Evolutionary conservation across 176 grass and related monocot genomes (phyloP).

Genomic region (Rhynchospora breviuscula): DNA sequence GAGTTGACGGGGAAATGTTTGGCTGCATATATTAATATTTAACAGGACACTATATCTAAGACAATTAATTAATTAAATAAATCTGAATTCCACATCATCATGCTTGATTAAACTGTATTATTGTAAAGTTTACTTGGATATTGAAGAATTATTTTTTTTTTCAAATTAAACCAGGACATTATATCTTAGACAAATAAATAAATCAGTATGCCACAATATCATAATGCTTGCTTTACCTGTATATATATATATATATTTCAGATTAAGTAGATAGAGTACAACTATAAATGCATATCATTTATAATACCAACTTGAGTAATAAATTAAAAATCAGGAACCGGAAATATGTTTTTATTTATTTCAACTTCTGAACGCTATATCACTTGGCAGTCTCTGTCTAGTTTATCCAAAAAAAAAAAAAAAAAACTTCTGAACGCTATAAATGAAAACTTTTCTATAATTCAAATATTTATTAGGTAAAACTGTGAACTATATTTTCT

Average conservation of each 20-base stretch:
- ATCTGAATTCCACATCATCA: neutral
- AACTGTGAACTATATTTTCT: neutral
- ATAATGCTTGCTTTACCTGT: too few species aligned
- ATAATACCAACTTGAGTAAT: neutral
- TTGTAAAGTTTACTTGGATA: neutral
- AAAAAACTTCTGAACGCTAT: neutral
- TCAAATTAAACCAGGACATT: too few species aligned
- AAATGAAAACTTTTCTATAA: neutral
- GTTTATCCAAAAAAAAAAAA: too few species aligned
- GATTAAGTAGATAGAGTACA: neutral
- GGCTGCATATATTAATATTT: neutral
- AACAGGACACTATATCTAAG: neutral
- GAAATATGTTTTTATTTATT: neutral
- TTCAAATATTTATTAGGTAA: neutral
- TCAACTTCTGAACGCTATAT: neutral
- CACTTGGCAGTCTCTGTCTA: too few species aligned
- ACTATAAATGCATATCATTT: neutral
- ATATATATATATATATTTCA: neutral
- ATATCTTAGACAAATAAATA: too few species aligned
- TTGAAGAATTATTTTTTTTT: neutral
- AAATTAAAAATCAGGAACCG: neutral
- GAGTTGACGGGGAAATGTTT: neutral
- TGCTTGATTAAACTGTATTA: neutral
- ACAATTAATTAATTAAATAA: neutral
- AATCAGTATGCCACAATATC: too few species aligned